These are phyloP conservation scores for Protomyces inundatus DNA, from an alignment of 1,139 yeast species.

Conservation along the genomic window DNA sequence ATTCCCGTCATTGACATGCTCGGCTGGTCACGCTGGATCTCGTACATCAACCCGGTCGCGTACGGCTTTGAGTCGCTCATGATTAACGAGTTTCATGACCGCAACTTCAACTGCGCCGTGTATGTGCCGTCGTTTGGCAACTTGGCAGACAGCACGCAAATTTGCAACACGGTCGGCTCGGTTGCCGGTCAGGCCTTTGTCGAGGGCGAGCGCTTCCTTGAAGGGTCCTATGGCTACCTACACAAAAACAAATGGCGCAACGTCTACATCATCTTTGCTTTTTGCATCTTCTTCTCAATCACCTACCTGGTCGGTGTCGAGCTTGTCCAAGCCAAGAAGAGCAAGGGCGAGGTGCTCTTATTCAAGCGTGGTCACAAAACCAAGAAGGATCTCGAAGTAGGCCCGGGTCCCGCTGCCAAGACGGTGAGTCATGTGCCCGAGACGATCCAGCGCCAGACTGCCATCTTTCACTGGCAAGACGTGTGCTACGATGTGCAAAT, in stretches of 20 bases:
- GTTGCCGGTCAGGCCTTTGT: conserved; percentile 43
- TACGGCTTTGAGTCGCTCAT: conserved; percentile 48
- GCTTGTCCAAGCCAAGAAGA: conserved; percentile 47
- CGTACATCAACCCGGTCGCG: conserved; percentile 47
- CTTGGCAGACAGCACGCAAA: conserved; percentile 40
- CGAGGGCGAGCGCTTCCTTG: conserved; percentile 44
- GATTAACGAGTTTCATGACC: conserved; percentile 46
- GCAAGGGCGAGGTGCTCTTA: conserved; percentile 52
- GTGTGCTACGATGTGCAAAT: conserved; percentile 45
- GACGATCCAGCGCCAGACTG: conserved; percentile 36
- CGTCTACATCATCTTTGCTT: conserved; percentile 40
- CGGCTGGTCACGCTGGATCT: conserved; percentile 52
- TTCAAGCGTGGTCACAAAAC: conserved; percentile 32
- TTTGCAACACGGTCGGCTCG: conserved; percentile 45
- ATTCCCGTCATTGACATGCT: conserved; percentile 48
- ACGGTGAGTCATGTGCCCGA: conserved; percentile 23
- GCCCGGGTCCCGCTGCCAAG: not conserved
- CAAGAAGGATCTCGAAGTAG: conserved; percentile 3
- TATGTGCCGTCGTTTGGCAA: conserved; percentile 45
- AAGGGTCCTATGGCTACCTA: conserved; percentile 39
- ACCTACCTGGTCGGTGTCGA: conserved; percentile 53
- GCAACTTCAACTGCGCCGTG: conserved; percentile 43
- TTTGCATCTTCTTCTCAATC: conserved; percentile 38
- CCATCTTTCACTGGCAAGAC: conserved; percentile 45
- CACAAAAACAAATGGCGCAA: conserved; percentile 42